Evolutionary conservation across 768 basidiomycete genomes (phyloP).

Genomic region (Phaeolepiota aurea): DNA sequence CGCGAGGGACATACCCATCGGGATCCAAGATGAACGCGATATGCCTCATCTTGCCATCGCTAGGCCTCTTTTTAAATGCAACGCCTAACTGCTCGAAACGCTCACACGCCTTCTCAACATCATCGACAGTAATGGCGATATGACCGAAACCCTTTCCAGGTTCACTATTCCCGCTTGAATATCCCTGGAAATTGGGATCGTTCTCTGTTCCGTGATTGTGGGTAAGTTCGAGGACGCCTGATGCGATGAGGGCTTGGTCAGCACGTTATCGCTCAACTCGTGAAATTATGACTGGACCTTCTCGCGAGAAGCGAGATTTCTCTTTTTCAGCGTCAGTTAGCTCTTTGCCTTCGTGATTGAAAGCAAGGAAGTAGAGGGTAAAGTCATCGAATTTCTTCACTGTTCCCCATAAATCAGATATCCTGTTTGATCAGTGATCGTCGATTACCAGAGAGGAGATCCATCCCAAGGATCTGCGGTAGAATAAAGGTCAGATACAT

Average conservation of each 20-base stretch:
- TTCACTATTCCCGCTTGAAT: conserved; percentile 80
- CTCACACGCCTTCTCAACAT: conserved; percentile 76
- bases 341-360: conserved; percentile 47
- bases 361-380: conserved; percentile 84
- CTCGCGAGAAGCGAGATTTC: conserved; percentile 43
- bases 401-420: conserved; percentile 17
- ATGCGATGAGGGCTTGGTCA: neutral
- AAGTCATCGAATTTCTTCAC: conserved; percentile 52
- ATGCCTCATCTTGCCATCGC: conserved; percentile 79
- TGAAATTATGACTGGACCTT: conserved; percentile 38
- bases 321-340: conserved; percentile 46
- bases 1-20: conserved; percentile 49
- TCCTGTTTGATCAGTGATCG: neutral
- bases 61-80: conserved; percentile 78
- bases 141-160: conserved; percentile 80
- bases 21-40: conserved; percentile 85
- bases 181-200: conserved; percentile 72
- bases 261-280: neutral
- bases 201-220: conserved; percentile 89
- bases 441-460: conserved; percentile 47
- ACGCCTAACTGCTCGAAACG: conserved; percentile 78
- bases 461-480: conserved; percentile 70
- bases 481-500: neutral
- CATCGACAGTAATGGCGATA: conserved; percentile 78
- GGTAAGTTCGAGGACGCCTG: conserved; percentile 77